phyloP scores from a whole-genome alignment of 495 filamentous ascomycete species.

The Podospora pseudopauciseta region DNA sequence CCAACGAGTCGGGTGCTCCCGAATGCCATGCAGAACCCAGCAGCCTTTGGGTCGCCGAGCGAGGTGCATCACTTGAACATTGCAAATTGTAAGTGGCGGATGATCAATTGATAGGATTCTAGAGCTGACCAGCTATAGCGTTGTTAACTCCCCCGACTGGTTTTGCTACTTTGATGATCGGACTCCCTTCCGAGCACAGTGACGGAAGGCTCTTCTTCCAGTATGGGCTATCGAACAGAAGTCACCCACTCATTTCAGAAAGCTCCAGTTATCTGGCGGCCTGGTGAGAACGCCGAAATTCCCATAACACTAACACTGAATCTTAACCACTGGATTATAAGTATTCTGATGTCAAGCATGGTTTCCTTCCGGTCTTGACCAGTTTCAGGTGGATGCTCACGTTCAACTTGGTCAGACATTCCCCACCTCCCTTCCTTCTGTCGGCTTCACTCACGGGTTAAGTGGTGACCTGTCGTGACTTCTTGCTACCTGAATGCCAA shows the following conservation, averaged over 20 bases:
- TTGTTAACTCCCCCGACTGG: not conserved
- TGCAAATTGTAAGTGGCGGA: too few species aligned
- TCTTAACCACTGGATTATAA: not conserved
- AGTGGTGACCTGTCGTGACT: not conserved
- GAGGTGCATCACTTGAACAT: too few species aligned
- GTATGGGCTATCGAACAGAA: not conserved
- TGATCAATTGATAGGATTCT: not conserved
- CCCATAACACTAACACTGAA: not conserved
- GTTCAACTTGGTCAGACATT: not conserved
- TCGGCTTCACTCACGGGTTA: not conserved
- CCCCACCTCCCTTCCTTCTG: too few species aligned
- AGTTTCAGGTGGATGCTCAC: not conserved
- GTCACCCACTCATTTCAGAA: not conserved
- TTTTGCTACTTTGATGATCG: not conserved
- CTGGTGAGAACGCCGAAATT: not conserved
- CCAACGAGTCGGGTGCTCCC: too few species aligned
- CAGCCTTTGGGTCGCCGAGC: too few species aligned
- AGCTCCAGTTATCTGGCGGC: not conserved
- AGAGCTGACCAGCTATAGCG: not conserved
- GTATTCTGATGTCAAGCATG: not conserved
- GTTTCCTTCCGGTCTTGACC: not conserved
- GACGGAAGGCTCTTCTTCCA: not conserved
- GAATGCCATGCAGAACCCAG: too few species aligned
- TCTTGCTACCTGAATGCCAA: not conserved
- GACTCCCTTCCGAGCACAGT: not conserved